A percentile compares a stretch with the other conserved stretches of the same genome.
These are phyloP conservation scores for Suillus clintonianus DNA, from an alignment of 768 basidiomycete genomes.

Conservation along the genomic window DNA sequence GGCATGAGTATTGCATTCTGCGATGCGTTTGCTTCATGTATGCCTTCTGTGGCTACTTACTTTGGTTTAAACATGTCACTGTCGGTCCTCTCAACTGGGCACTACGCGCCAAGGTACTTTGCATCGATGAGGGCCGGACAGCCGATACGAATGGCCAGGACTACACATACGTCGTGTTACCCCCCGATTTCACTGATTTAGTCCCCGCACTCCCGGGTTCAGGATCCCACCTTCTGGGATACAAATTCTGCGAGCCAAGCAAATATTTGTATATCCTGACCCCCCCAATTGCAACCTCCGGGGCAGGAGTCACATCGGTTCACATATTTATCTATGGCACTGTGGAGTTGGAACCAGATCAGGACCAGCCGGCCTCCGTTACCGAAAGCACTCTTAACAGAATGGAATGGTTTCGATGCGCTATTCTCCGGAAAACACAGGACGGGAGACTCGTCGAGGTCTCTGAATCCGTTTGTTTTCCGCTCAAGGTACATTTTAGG, in stretches of 20 bases:
- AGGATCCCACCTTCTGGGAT: neutral
- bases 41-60: neutral
- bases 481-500: neutral
- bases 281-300: neutral
- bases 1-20: neutral
- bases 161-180: neutral
- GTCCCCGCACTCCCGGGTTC: neutral
- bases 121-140: neutral
- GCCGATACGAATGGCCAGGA: neutral
- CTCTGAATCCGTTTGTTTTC: neutral
- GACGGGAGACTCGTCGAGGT: neutral
- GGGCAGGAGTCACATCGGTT: neutral
- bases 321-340: neutral
- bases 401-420: constrained; percentile 2
- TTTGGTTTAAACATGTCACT: neutral
- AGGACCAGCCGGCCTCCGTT: neutral
- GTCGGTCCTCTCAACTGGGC: neutral
- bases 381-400: neutral
- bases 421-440: neutral
- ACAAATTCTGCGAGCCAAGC: neutral
- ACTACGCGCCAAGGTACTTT: neutral
- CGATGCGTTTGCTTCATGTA: neutral
- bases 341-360: neutral
- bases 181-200: neutral
- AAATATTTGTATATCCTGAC: neutral